Evolutionary conservation across 2,329 filamentous ascomycete genomes (phyloP).

Genomic region (Claviceps pusilla): DNA sequence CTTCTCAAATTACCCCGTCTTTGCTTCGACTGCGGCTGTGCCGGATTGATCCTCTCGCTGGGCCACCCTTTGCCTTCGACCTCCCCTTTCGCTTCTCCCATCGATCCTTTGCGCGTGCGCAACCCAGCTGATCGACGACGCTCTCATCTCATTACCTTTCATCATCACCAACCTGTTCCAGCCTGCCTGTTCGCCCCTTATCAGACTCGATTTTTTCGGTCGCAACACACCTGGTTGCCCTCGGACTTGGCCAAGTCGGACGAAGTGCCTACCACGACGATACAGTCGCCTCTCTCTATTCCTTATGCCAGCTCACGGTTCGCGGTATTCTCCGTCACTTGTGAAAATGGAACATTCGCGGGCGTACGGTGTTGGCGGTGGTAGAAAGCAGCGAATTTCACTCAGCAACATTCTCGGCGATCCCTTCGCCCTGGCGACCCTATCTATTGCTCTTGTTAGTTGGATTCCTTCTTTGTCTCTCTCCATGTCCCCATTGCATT

Average conservation of each 20-base stretch:
- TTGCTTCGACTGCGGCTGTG: slow-evolving; percentile 7
- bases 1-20: neutral
- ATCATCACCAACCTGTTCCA: neutral
- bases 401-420: slow-evolving; percentile 87
- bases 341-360: slow-evolving; percentile 66
- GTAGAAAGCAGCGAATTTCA: slow-evolving; percentile 47
- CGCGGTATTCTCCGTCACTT: slow-evolving; percentile 56
- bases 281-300: slow-evolving; percentile 10
- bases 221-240: neutral
- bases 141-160: neutral
- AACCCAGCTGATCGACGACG: slow-evolving; percentile 1
- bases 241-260: neutral
- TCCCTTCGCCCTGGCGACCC: slow-evolving; percentile 85
- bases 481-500: neutral
- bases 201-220: neutral
- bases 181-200: neutral
- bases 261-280: neutral
- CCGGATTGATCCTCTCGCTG: slow-evolving; percentile 5
- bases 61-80: neutral
- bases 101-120: neutral
- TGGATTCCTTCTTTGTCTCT: neutral
- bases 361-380: slow-evolving; percentile 32
- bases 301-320: slow-evolving; percentile 63
- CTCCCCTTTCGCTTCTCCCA: neutral
- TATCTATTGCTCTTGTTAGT: slow-evolving; percentile 68